Conservation (phyloP, 495 filamentous ascomycete genomes). For the Xylaria palmicola region DNA sequence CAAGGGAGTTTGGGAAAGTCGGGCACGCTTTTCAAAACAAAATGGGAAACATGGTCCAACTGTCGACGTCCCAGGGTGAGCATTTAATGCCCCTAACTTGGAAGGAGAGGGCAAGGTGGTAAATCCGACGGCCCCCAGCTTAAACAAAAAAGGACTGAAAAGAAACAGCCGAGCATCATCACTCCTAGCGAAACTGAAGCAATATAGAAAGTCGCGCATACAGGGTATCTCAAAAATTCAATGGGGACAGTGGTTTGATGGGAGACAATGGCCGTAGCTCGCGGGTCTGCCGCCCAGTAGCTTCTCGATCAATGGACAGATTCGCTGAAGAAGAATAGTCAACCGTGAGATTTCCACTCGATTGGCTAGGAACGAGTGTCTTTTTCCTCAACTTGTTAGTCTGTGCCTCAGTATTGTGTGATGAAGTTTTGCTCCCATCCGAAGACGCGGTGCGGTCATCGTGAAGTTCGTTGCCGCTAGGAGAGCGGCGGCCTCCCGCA, state of each 20-base stretch:
- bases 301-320: constrained; percentile 43
- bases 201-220: not conserved
- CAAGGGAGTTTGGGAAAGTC: not conserved
- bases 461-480: constrained; percentile 23
- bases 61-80: not conserved
- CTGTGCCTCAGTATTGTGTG: constrained; percentile 24
- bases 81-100: not conserved
- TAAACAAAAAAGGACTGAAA: not conserved
- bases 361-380: constrained; percentile 23
- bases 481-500: constrained; percentile 14
- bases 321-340: constrained; percentile 42
- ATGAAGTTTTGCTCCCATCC: constrained; percentile 56
- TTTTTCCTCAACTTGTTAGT: constrained; percentile 42
- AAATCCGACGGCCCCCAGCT: not conserved
- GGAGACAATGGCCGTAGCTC: constrained; percentile 62
- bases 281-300: constrained; percentile 33
- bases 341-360: constrained; percentile 31
- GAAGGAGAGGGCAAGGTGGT: not conserved
- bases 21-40: not conserved
- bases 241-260: constrained; percentile 68
- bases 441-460: constrained; percentile 65
- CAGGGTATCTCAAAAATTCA: constrained; percentile 48
- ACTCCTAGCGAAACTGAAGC: not conserved
- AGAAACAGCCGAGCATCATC: no score
- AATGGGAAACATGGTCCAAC: not conserved